These are phyloP conservation scores for Septoria linicola DNA, from an alignment of 2,329 filamentous ascomycete genomes.

Conservation along the genomic window DNA sequence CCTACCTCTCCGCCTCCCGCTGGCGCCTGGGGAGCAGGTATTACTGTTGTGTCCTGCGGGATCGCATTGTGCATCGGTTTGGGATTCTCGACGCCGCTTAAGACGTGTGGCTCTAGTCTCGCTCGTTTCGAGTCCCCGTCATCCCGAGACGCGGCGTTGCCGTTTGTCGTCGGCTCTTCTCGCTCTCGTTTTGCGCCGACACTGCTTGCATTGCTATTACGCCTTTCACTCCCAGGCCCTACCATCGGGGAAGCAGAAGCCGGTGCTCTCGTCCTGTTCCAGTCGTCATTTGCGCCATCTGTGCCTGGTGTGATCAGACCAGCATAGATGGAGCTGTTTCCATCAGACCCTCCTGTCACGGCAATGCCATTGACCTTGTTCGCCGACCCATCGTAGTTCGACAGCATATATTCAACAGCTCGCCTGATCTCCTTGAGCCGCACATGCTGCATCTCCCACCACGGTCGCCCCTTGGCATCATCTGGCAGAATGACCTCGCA, in stretches of 20 bases:
- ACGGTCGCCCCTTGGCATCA: constrained; percentile 71
- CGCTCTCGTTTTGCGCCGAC: constrained; percentile 34
- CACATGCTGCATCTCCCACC: constrained; percentile 81
- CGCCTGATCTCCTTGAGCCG: constrained; percentile 67
- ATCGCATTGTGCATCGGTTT: constrained; percentile 7
- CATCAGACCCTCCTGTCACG: constrained; percentile 39
- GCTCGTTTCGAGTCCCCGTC: constrained; percentile 28
- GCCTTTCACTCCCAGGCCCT: constrained; percentile 33
- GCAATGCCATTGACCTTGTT: constrained; percentile 34
- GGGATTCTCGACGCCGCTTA: constrained; percentile 5
- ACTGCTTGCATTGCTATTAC: constrained; percentile 34
- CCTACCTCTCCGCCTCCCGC: constrained; percentile 18
- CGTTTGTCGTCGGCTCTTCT: constrained; percentile 31
- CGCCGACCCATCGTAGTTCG: constrained; percentile 47
- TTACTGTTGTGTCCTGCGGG: constrained; percentile 9
- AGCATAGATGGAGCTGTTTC: constrained; percentile 46
- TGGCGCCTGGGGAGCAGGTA: constrained; percentile 13
- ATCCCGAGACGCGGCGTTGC: constrained; percentile 25
- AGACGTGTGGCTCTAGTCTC: constrained; percentile 14
- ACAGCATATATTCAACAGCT: constrained; percentile 74
- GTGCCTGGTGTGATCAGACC: constrained; percentile 43
- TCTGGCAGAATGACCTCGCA: constrained; percentile 70
- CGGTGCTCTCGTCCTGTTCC: constrained; percentile 37
- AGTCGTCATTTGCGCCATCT: constrained; percentile 29
- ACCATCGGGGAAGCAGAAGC: constrained; percentile 27